Percentiles rank a stretch among this genome's conserved stretches.
Conservation (phyloP, 352 stramenopile genomes). For the Pythium aphanidermatum region DNA sequence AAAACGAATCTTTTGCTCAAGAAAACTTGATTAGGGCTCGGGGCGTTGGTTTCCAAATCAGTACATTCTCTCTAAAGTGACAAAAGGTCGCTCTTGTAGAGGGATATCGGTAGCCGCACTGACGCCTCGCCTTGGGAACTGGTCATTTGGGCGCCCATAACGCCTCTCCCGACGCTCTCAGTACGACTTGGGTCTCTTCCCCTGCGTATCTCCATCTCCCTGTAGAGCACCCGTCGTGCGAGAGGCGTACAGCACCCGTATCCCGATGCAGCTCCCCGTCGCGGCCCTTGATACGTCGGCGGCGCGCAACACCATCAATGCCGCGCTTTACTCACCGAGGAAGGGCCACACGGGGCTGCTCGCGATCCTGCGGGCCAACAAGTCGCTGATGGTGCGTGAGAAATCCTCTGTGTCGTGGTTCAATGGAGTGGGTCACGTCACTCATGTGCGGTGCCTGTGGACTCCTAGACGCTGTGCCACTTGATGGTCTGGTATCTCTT, state of each 20-base stretch:
- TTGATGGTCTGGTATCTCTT: conserved; percentile 79
- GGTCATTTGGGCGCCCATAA: no score
- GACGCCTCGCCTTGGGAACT: no score
- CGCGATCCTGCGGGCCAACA: conserved; percentile 20
- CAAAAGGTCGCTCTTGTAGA: no score
- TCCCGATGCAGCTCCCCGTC: conserved; percentile 14
- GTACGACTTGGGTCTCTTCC: no score
- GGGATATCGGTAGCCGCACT: no score
- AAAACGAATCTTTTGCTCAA: no score
- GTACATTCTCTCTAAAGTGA: no score
- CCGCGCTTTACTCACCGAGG: conserved; percentile 20
- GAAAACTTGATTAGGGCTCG: no score
- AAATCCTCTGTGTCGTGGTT: background rate
- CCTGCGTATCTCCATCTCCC: background rate
- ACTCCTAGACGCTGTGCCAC: conserved; percentile 29
- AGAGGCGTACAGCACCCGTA: no score
- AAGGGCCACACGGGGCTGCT: conserved; percentile 22
- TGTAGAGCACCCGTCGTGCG: no score
- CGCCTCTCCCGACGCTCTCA: no score
- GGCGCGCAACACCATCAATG: conserved; percentile 14
- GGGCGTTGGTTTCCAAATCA: no score
- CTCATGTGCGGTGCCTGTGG: conserved; percentile 4
- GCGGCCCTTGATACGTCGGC: conserved; percentile 8
- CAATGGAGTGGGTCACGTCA: background rate
- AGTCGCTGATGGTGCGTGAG: conserved; percentile 18